phyloP scores from a whole-genome alignment of 805 yeast species.

The Lipomyces spencermartinsiae region DNA sequence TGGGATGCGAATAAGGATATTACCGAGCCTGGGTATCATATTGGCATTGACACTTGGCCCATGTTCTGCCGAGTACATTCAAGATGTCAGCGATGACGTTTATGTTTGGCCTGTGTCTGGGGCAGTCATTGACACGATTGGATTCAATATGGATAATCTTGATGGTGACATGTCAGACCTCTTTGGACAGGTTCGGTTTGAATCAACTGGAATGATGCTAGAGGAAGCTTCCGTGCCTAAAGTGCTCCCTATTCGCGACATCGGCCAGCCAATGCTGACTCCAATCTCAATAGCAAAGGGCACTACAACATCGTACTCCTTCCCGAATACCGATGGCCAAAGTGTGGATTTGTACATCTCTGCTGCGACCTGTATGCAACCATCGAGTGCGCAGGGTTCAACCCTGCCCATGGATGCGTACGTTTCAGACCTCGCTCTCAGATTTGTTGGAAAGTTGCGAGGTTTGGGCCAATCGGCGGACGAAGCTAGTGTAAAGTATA shows the following conservation, averaged over 20 bases:
- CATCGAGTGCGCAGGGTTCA: not conserved
- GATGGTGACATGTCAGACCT: not conserved
- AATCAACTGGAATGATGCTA: not conserved
- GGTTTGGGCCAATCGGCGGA: not conserved
- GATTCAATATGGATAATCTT: not conserved
- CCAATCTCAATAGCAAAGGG: not conserved
- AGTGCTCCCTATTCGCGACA: not conserved
- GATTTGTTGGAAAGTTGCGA: not conserved
- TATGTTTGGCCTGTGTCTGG: not conserved
- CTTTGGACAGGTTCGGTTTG: not conserved
- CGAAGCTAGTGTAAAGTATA: not conserved
- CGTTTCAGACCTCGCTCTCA: not conserved
- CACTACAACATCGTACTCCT: not conserved
- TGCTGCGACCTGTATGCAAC: slow-evolving; percentile 3
- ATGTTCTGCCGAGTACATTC: not conserved
- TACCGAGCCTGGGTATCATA: not conserved
- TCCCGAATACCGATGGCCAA: not conserved
- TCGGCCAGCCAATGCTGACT: not conserved
- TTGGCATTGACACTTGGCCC: not conserved
- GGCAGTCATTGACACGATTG: not conserved
- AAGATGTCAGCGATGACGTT: not conserved
- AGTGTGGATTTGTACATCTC: not conserved
- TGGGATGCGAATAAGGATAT: not conserved
- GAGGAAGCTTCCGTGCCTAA: not conserved
- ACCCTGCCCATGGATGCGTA: not conserved